Evolutionary conservation across 2,329 filamentous ascomycete species (phyloP), one percentile per base, ranked within the genome.

Genomic region (Dendrostoma leiphaemia): DNA sequence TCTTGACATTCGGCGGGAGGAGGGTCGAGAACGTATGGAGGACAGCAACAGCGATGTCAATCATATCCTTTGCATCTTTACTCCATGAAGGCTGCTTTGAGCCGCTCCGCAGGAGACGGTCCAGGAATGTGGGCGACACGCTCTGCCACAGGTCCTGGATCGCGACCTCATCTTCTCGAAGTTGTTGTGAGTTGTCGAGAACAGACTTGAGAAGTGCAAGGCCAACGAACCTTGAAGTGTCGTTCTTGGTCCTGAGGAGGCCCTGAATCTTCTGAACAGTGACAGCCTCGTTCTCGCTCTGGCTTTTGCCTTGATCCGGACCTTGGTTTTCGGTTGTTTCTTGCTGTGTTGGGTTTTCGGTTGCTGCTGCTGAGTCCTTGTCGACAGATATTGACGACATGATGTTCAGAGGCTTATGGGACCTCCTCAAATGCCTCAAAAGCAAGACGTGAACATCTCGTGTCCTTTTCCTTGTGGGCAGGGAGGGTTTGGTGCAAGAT

Each of bases 141-240:
- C 77, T 75, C 31, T 75, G 69, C 86, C 86, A 89, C 38, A 87
- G 69, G 13, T 65, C 66, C n/a, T 68, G 62, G 4, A 86, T 62
- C 7, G 64, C 65, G 2, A 68, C 67, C 9, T 74, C 70, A 65
- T 84, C 74, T 49, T 75, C 68, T 41, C 74, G 74, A 21, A 84
- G 67, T n/a, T 75, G 67, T 21, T 74, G 69, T 6, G 80, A 78
- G 63, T 82, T 84, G 66, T 88, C 84, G 29, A 89, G 74, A 12
- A 86, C 69, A n/a, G 82, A 81, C 62, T 84, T 86, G 48, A 89
- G 74, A 21, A 89, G 74, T 1, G 84, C 83, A 21, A 89, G 72
- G 7, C 84, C 86, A 35, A 88, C 84, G 60, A 89, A 88, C 62
- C 83, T 79, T 19, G 83, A 82, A 0, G 86, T 89, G 64, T 89